A percentile compares a stretch with the other conserved stretches of the same genome.
Evolutionary conservation across 2,329 filamentous ascomycete genomes (phyloP).

Genomic region (Emmonsiellopsis sp.): DNA sequence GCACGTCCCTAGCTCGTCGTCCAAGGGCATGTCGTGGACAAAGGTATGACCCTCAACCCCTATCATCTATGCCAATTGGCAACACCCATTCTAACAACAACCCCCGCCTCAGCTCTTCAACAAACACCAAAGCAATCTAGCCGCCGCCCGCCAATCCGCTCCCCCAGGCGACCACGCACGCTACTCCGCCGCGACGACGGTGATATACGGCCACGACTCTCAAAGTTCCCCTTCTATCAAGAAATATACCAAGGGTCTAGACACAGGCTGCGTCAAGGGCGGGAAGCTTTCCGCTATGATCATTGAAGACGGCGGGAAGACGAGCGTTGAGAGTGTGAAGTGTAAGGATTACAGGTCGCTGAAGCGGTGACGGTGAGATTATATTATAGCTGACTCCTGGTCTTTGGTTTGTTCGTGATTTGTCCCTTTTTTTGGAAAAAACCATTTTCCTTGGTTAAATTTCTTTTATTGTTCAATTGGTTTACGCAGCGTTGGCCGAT

Average conservation of each 20-base stretch:
- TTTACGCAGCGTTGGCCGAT: background rate
- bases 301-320: conserved; percentile 49
- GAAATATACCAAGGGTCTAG: conserved; percentile 72
- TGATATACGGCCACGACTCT: conserved; percentile 84
- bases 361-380: background rate
- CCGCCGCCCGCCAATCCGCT: conserved; percentile 11
- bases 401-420: background rate
- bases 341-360: conserved; percentile 22
- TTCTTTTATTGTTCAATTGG: background rate
- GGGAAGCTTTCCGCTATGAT: conserved; percentile 68
- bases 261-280: conserved; percentile 72
- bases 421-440: background rate
- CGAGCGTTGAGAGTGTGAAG: conserved; percentile 33
- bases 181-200: conserved; percentile 45
- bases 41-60: conserved; percentile 31
- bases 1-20: conserved; percentile 46
- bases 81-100: background rate
- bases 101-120: conserved; percentile 44
- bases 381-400: background rate
- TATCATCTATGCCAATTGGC: background rate
- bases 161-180: conserved; percentile 6
- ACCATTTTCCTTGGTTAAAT: background rate
- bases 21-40: conserved; percentile 56
- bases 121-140: conserved; percentile 28
- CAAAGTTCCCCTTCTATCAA: conserved; percentile 58